Percentiles rank a stretch among this genome's conserved stretches.
These are phyloP conservation scores for Trichosporon ovoides DNA, from an alignment of 1,284 basidiomycete species.

Conservation along the genomic window DNA sequence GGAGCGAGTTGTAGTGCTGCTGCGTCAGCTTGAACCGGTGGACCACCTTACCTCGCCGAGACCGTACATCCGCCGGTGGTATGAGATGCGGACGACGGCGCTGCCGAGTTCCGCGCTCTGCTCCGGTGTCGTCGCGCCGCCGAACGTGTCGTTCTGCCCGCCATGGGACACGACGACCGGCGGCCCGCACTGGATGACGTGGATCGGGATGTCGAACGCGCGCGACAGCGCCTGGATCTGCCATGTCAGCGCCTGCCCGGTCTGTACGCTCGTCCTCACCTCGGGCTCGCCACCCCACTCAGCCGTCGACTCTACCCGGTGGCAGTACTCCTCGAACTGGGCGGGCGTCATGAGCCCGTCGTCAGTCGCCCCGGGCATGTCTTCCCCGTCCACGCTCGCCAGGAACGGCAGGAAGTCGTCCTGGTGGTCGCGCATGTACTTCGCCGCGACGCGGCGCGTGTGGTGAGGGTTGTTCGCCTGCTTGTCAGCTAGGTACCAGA, in stretches of 20 bases:
- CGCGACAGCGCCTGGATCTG: conserved; percentile 79
- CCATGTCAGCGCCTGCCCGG: neutral
- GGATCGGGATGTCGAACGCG: conserved; percentile 79
- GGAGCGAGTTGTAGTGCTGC: conserved; percentile 81
- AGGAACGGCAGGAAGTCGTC: conserved; percentile 95
- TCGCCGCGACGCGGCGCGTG: conserved; percentile 67
- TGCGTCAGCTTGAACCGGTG: neutral
- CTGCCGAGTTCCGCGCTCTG: conserved; percentile 48
- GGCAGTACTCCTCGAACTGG: conserved; percentile 74
- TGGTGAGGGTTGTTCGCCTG: conserved; percentile 33
- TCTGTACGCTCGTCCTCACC: conserved; percentile 41
- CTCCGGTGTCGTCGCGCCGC: conserved; percentile 44
- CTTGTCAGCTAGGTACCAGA: neutral
- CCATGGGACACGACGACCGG: conserved; percentile 80
- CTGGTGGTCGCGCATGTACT: conserved; percentile 75
- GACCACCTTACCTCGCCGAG: conserved; percentile 71
- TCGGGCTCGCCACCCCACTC: conserved; percentile 98
- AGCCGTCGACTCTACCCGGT: conserved; percentile 70
- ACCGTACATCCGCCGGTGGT: conserved; percentile 86
- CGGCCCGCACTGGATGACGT: conserved; percentile 78
- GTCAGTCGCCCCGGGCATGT: conserved; percentile 62
- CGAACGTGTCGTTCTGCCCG: conserved; percentile 36
- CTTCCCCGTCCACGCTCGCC: conserved; percentile 68
- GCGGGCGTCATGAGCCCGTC: conserved; percentile 66
- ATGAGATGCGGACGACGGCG: conserved; percentile 69